Evolutionary conservation across 306 rosid genomes (phyloP), one percentile per base, ranked within the genome.

Genomic region (Dalbergia cultrata): DNA sequence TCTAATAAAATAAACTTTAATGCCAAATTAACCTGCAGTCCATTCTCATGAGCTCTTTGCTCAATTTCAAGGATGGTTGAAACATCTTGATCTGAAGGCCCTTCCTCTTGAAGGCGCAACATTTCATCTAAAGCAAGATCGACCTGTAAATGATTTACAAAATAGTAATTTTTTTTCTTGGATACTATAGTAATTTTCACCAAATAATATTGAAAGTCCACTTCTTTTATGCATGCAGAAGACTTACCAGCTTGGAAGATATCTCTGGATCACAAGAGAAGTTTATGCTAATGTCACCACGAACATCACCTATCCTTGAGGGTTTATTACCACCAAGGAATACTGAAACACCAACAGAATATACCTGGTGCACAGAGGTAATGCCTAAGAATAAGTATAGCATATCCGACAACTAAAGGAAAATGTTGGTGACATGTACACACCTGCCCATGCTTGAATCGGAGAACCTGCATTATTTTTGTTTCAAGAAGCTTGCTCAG

Each of bases 251-350:
- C 82, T 95, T 95, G 50, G 95, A 85, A 68, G 97, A 90, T 77
- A 93, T 95, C 84, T 87, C 95, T 33, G 97, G 99, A 90, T 95
- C 99, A 77, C 97, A 95, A 21, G 95, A 91, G 88, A 95, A 95
- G 85, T 87, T 87, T 83, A 95, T 86, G 93, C 95, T 91, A 41
- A 91, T 86, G 82, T 93, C 99, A 67, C 99, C 99, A 49, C 97
- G 92, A 85, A 90, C 91, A 81, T 90, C 89, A 80, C 92, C 92
- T 72, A 82, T 86, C 83, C 92, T 90, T 53, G 99, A 93, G 76
- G 99, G 99, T 87, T 89, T 95, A 83, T 91, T 95, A 71, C 97
- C 95, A 17, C 99, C 99, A 84, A 95, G 97, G 82, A 93, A 95
- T 70, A 88, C 92, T 26, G 99, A 90, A 89, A 95, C 97, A 77